These are phyloP conservation scores for Kurtzmaniella fragi DNA, from an alignment of 805 yeast genomes.

Conservation along the genomic window DNA sequence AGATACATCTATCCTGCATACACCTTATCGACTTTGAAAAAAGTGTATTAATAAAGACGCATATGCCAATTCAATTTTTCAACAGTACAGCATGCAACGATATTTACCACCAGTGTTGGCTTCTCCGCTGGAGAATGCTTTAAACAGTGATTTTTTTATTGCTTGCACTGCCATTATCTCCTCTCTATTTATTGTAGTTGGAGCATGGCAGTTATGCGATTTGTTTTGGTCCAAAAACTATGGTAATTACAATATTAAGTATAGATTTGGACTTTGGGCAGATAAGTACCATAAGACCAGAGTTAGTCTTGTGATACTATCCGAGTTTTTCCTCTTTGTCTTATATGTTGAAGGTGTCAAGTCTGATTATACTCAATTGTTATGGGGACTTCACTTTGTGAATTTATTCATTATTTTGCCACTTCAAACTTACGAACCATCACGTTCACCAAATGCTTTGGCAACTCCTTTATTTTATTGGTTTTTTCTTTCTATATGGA, in stretches of 20 bases:
- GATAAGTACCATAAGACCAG: no score
- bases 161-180: no score
- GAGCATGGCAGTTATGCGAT: no score
- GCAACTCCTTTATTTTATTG: constrained; percentile 20
- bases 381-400: not conserved
- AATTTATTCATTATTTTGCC: constrained; percentile 13
- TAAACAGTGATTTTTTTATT: no score
- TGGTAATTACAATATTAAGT: constrained; percentile 17
- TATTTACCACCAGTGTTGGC: no score
- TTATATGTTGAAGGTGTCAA: constrained; percentile 7
- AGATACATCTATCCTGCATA: no score
- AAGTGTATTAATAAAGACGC: no score
- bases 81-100: no score
- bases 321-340: constrained; percentile 9
- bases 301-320: constrained; percentile 7
- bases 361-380: not conserved
- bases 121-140: no score
- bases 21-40: no score
- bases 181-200: no score
- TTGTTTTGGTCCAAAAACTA: constrained; percentile 1
- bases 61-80: no score
- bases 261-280: constrained; percentile 16
- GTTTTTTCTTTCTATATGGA: constrained; percentile 10
- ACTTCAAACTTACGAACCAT: constrained; percentile 18
- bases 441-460: constrained; percentile 15